Evolutionary conservation across 495 filamentous ascomycete genomes (phyloP), one percentile per base, ranked within the genome.

Genomic region (Pseudomonodictys pantanalensis): DNA sequence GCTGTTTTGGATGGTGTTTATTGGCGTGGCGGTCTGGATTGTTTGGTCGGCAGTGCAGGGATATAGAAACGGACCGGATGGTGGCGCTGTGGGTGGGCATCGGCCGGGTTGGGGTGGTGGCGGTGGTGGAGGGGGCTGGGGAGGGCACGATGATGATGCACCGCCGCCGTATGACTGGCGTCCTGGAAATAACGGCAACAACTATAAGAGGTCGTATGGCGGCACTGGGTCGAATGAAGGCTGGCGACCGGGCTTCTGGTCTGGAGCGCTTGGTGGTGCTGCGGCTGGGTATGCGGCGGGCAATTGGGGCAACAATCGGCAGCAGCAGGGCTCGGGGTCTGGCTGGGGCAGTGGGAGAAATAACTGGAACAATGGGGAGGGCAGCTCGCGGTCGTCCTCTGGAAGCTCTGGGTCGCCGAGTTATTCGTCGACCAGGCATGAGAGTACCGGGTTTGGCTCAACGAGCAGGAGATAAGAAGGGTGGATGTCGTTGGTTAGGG

Each of bases 161-260:
- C 83, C 83, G 22, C 83, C 82, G 28, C 82, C 83, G 7, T 85
- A 86, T 66, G 74, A 74, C 39, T 74, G 67, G 30, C 10, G 71
- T 69, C 46, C 48, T 56, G 9, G 58, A 51, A 22, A 56, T 61
- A 51, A 73, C 58, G 9, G 58, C 52, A 22, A 56, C 61, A 51
- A 73, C 58, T 55, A 68, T 52, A 33, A 72, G 62, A 28, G 28
- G 65, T 71, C 10, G 56, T 64, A 38, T 52, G 57, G 52, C 35
- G 54, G 52, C 44, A 41, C 41, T 23, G n/a, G n/a, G n/a, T 32
- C 56, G 17, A 32, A 39, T 23, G 42, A 82, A 63, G 79, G 80
- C 0, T 96, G 90, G 86, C 79, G 81, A 45, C 91, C 92, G 2
- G 92, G 93, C 0, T 96, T 96, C 68, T 96, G 91, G 93, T 78